Evolutionary conservation across 495 filamentous ascomycete genomes (phyloP), one percentile per base, ranked within the genome.

Genomic region (Jackrogersella minutella): DNA sequence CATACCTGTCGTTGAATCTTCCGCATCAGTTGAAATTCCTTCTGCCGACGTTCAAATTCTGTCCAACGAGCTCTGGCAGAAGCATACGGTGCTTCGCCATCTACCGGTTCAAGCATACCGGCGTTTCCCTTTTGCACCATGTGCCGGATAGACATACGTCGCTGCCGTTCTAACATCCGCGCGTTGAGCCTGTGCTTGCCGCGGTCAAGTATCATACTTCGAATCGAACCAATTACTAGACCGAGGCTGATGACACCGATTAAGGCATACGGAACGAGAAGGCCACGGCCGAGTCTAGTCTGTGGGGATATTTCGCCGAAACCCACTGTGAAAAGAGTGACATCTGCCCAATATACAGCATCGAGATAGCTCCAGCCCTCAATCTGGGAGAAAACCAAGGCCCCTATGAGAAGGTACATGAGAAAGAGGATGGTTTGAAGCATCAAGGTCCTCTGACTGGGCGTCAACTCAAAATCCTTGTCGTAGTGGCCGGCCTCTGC

Each of bases 11-110:
- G 74, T 74, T 93, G 90, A 26, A 96, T 90, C 31, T 86, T 86
- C 43, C 93, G 85, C 93, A 97, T 97, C 2, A 93, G 76, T 21
- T 88, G 77, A 66, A 96, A 97, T 64, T 96, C 92, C 49, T 88
- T 84, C 64, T 90, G 83, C 8, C 90, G 80, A 21, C 85, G 77
- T 62, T 92, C 82, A 5, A 81, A 79, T 59, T 91, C 88, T 16
- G 78, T 79, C 26, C 57, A 67, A 0, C 50, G 55, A 11, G 36
- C 17, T 36, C 22, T 43, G 11, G 31, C 34, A 43, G 50, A 57
- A 49, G 8, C 50, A 44, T 50, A 71, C 17, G 37, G 22, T 24
- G 73, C 68, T 36, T 74, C 72, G 16, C 74, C 71, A 13, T 70
- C 58, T 50, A 87, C 81, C 1, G 82, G 83, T 6, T 79, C 74